Base-by-base conservation (phyloP, 176 grass and related monocot genomes). In the Poa annua region DNA sequence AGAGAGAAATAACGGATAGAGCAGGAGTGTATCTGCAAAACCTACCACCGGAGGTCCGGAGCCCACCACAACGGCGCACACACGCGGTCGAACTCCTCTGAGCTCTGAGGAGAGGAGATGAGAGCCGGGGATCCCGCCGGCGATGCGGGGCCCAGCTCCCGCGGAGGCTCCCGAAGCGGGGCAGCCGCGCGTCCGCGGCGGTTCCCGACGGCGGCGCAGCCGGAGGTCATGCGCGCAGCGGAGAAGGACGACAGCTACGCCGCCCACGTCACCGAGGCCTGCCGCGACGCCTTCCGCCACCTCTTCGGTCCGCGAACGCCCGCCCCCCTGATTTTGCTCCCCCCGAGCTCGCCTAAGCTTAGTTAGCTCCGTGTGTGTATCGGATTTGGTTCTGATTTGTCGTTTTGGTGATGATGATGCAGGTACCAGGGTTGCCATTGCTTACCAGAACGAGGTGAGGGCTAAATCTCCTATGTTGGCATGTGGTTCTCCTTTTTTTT, bases 201-300 rank as follows among this genome's bases (percentile, higher is more conserved):
- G 38, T 98, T 98, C 52, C 87, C 91, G 0, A 26, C 80, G 21
- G 96, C 96, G 77, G 96, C 93, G 51, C 93, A 93, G 87, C 96
- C 96, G 63, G 96, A 98, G 93, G 83, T 98, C 89, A 98, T 95
- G 96, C 78, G 96, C 45, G 96, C 96, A 26, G 96, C 93, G 56
- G 93, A 98, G 88, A 98, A 98, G 87, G 96, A 98, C 78, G 96
- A 98, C 24, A 88, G 83, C 85, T 98, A 98, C 83, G 89, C 92
- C 16, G 91, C 87, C 50, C 90, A 95, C 81, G 89, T 98, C 78
- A 94, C 94, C 48, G 96, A 98, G 79, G 93, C 96, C 42, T 98
- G 91, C 93, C 96, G 93, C 73, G 96, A 98, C 36, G 96, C 93
- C 48, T 93, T 95, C 70, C 90, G 93, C 61, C 92, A 95, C 76